These are phyloP conservation scores for Beauveria sp. DNA, from an alignment of 2,329 filamentous ascomycete genomes.

Conservation along the genomic window DNA sequence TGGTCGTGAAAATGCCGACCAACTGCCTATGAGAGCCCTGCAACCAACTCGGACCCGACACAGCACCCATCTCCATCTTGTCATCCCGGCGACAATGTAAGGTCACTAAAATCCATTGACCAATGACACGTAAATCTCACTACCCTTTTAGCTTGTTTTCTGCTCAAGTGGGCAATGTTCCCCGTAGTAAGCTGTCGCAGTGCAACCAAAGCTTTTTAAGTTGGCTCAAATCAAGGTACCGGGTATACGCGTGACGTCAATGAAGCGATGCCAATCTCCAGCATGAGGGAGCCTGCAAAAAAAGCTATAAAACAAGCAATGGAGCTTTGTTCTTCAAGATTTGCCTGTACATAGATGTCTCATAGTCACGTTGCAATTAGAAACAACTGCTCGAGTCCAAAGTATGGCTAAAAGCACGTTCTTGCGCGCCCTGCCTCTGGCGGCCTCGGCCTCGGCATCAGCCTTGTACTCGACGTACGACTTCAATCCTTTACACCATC, in stretches of 20 bases:
- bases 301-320: not conserved
- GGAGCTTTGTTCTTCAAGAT: not conserved
- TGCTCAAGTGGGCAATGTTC: not conserved
- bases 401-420: not conserved
- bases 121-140: too few relatives aligned
- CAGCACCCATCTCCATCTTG: too few relatives aligned
- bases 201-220: not conserved
- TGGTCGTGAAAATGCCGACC: too few relatives aligned
- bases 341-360: not conserved
- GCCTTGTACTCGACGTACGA: conserved; percentile 37
- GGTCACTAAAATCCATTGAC: not conserved
- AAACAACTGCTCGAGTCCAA: not conserved
- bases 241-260: conserved; percentile 5
- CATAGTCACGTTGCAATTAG: not conserved
- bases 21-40: too few relatives aligned
- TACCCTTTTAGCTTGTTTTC: not conserved
- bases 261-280: not conserved
- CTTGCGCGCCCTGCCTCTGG: conserved; percentile 1
- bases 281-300: not conserved
- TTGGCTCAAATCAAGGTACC: conserved; percentile 5
- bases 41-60: too few relatives aligned
- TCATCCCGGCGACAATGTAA: too few relatives aligned
- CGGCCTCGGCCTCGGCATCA: conserved; percentile 14
- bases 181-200: too few relatives aligned
- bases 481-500: conserved; percentile 47